Conservation (phyloP, 148 eudicot species). For the Fallopia convolvulus region DNA sequence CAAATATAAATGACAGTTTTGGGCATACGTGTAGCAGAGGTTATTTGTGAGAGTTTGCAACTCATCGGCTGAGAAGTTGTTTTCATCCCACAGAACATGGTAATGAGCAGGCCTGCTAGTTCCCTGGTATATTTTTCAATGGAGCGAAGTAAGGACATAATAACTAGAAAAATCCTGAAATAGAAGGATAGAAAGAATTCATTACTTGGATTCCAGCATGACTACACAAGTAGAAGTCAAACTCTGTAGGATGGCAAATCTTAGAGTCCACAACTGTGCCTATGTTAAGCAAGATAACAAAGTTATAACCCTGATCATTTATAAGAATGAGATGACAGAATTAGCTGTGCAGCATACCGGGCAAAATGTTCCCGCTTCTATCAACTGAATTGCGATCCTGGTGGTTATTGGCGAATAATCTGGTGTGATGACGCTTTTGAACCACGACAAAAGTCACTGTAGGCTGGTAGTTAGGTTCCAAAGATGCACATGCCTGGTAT, state of each 20-base stretch:
- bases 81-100: conserved; percentile 77
- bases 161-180: neutral
- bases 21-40: conserved; percentile 61
- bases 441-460: conserved; percentile 83
- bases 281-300: conserved; percentile 8
- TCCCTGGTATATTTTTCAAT: conserved; percentile 27
- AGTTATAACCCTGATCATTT: neutral
- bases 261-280: conserved; percentile 93
- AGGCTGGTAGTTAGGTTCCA: conserved; percentile 91
- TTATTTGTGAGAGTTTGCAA: conserved; percentile 63
- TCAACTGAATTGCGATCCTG: conserved; percentile 44
- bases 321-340: neutral
- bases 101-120: conserved; percentile 81
- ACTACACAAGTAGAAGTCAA: conserved; percentile 91
- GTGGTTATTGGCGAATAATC: conserved; percentile 72
- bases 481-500: conserved; percentile 60
- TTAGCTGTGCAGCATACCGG: conserved; percentile 32
- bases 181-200: neutral
- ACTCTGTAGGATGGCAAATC: conserved; percentile 95
- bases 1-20: neutral
- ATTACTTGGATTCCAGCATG: conserved; percentile 92
- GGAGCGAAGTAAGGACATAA: neutral
- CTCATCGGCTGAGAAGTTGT: conserved; percentile 61
- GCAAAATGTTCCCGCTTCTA: conserved; percentile 67
- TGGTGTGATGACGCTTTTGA: conserved; percentile 87